These are phyloP conservation scores for Podila horticola DNA, from an alignment of 192 early-diverging fungal species.

Conservation along the genomic window DNA sequence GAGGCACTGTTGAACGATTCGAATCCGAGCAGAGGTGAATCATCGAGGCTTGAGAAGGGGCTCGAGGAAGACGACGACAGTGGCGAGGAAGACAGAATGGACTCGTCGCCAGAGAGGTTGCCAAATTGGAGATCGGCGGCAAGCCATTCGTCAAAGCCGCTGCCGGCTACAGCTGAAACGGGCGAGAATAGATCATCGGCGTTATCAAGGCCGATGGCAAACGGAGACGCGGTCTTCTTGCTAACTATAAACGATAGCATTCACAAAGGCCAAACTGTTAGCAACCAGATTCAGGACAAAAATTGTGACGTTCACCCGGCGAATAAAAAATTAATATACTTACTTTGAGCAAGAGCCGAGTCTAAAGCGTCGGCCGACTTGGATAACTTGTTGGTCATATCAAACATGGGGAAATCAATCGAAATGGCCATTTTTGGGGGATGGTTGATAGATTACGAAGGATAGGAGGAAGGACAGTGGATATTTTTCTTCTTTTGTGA, in stretches of 20 bases:
- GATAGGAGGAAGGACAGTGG: background rate
- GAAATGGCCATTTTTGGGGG: conserved; percentile 30
- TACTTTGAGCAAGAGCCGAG: conserved; percentile 50
- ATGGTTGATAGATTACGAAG: background rate
- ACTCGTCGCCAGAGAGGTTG: conserved; percentile 36
- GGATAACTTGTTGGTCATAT: conserved; percentile 39
- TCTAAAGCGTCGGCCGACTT: conserved; percentile 48
- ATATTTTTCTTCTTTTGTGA: background rate
- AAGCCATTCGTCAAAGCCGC: conserved; percentile 49
- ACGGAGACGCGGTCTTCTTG: conserved; percentile 16
- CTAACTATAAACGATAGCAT: conserved; percentile 15
- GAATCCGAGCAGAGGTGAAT: conserved; percentile 48
- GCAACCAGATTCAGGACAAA: background rate
- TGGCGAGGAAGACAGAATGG: conserved; percentile 3
- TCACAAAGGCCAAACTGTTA: background rate
- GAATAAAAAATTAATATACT: background rate
- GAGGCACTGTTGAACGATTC: conserved; percentile 28
- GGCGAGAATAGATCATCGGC: conserved; percentile 21
- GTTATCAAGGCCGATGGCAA: background rate
- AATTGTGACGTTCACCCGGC: background rate
- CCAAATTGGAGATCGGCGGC: conserved; percentile 34
- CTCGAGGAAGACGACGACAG: conserved; percentile 17
- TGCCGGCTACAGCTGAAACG: conserved; percentile 8
- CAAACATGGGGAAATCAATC: conserved; percentile 52
- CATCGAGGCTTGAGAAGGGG: conserved; percentile 38